Evolutionary conservation across 164 flowering plant species (phyloP).

Genomic region (Chimonanthus praecox): DNA sequence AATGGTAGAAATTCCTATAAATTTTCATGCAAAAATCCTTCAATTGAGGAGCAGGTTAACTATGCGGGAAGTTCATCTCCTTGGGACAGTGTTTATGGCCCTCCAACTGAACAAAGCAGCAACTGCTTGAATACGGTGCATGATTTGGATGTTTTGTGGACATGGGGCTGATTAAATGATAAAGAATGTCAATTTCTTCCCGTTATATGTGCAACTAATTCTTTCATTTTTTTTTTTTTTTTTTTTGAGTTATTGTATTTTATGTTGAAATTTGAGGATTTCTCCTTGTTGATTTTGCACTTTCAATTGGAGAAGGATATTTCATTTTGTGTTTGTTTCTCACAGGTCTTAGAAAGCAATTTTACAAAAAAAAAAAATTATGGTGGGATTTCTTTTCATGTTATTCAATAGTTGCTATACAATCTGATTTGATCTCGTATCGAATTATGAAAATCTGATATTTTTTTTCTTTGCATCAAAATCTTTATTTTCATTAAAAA

Average conservation of each 20-base stretch:
- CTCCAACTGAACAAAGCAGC: neutral
- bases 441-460: too few species aligned
- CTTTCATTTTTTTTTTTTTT: too few species aligned
- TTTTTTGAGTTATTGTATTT: neutral
- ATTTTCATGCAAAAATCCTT: constrained; percentile 9
- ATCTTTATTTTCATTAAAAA: too few species aligned
- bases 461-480: too few species aligned
- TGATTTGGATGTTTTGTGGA: constrained; percentile 18
- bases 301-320: neutral
- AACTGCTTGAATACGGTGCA: constrained; percentile 15
- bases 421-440: too few species aligned
- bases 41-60: constrained; percentile 15
- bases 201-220: too few species aligned
- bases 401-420: too few species aligned
- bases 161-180: constrained; percentile 9
- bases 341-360: neutral
- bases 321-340: too few species aligned
- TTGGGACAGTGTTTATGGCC: constrained; percentile 11
- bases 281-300: neutral
- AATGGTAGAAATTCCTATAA: neutral
- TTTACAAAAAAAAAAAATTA: too few species aligned
- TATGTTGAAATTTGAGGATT: too few species aligned
- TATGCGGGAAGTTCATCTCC: constrained; percentile 26
- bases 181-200: neutral
- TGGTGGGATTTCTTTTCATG: too few species aligned